Base-by-base conservation (phyloP, 1,139 yeast genomes). In the Suhomyces panamericanus region DNA sequence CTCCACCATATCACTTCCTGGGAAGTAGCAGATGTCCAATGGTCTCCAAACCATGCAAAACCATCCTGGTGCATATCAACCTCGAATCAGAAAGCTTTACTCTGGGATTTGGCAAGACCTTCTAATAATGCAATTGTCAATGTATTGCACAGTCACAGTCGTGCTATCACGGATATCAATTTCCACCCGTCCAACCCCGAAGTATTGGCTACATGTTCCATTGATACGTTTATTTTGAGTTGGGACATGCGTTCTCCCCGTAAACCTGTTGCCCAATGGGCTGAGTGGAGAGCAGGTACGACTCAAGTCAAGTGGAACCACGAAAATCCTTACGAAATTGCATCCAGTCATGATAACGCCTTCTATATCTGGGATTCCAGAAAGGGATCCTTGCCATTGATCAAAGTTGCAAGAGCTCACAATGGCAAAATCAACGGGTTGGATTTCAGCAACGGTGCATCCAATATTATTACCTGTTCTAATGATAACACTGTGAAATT, bases 11-110 rank as follows among this genome's bases (percentile, higher is more conserved):
- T 83, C 28, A 91, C 98, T 0, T 84, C 96, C 0, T 95, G 99
- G 99, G 98, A 93, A 63, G 99, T 93, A 2, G 97, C 99, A 0
- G 97, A 93, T 62, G 97, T 91, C 1, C 98, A 93, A 62, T 93
- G 99, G 98, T 88, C 95, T 3, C 97, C 98, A 0, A 78, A 74
- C 48, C 95, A 89, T 60, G 75, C 82, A 0, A 87, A 87, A 51
- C 95, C 96, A 0, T 77, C 86, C 14, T 90, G 97, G 96, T 90
- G 95, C 43, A 85, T 91, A 1, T 87, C 96, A 0, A 90, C 98
- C 0, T 87, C 96, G 2, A 93, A 93, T 62, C 99, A 93, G 60
- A 91, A 93, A 64, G 98, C 96, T 0, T 70, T 93, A 55, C 81
- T 93, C 3, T 93, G 99, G 99, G 95, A 93, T 64, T 68, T 93